Conservation (phyloP, 208 protist species). For the Lotmaria passim region DNA sequence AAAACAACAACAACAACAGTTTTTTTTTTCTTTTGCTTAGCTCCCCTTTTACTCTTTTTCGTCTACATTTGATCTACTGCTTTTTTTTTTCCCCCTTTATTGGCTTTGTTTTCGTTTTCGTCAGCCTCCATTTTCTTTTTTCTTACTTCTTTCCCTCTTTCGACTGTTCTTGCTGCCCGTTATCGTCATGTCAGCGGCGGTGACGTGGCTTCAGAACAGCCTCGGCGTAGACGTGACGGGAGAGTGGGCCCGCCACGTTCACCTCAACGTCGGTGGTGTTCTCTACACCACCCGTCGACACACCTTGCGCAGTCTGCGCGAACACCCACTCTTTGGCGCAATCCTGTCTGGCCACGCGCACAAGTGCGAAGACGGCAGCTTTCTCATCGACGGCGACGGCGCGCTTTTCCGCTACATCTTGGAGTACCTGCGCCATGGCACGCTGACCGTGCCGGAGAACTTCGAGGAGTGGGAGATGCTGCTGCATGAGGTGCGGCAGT, state of each 20-base stretch:
- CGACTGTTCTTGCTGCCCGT: neutral
- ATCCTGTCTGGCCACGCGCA: conserved; percentile 51
- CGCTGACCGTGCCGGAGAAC: conserved; percentile 49
- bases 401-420: conserved; percentile 67
- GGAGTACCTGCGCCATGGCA: conserved; percentile 59
- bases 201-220: conserved; percentile 43
- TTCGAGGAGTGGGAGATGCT: conserved; percentile 79
- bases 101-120: no score
- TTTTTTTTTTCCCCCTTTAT: neutral
- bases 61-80: neutral
- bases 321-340: conserved; percentile 56
- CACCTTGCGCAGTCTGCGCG: conserved; percentile 38
- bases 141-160: conserved; percentile 7
- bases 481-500: conserved; percentile 53
- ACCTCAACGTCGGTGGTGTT: conserved; percentile 73
- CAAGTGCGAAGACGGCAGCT: conserved; percentile 55
- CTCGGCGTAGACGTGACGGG: conserved; percentile 50
- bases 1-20: neutral
- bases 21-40: conserved; percentile 21
- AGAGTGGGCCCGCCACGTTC: conserved; percentile 48
- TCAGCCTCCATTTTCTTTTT: conserved; percentile 15
- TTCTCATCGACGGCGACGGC: conserved; percentile 75
- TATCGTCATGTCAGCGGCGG: conserved; percentile 13
- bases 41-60: conserved; percentile 4
- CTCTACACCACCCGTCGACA: conserved; percentile 48